phyloP scores from a whole-genome alignment of 129 eudicot species.

The Centaurea solstitialis region DNA sequence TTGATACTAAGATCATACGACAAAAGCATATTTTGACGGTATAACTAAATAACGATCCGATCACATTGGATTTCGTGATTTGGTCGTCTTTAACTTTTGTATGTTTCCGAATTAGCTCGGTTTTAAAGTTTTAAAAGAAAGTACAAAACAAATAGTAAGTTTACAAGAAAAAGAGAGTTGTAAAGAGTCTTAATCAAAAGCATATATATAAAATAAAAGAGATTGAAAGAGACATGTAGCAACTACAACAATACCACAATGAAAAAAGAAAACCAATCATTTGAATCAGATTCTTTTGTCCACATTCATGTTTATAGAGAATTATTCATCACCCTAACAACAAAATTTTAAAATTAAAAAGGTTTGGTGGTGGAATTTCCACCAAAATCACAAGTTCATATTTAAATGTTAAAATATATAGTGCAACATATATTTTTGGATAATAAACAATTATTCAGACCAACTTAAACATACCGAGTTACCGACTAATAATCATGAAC shows the following conservation, averaged over 20 bases:
- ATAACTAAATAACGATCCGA: not conserved
- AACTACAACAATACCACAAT: slow-evolving; percentile 40
- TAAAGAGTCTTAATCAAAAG: slow-evolving; percentile 34
- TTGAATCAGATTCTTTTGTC: slow-evolving; percentile 39
- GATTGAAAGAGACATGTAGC: slow-evolving; percentile 40
- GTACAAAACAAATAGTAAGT: slow-evolving; percentile 11
- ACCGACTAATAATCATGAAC: not conserved
- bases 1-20: not conserved
- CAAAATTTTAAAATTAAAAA: not conserved
- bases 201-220: slow-evolving; percentile 14
- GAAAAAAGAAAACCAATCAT: slow-evolving; percentile 37
- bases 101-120: not conserved
- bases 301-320: slow-evolving; percentile 24
- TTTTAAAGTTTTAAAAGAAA: not conserved
- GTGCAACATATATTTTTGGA: not conserved
- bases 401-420: not conserved
- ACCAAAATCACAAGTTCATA: slow-evolving; percentile 23
- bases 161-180: slow-evolving; percentile 19
- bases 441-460: not conserved
- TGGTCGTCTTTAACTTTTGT: not conserved
- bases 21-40: not conserved
- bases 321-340: slow-evolving; percentile 15
- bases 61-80: not conserved
- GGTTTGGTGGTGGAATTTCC: slow-evolving; percentile 38
- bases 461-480: too few relatives aligned